Conservation (phyloP, 768 basidiomycete species). For the Phlegmacium glaucopus region DNA sequence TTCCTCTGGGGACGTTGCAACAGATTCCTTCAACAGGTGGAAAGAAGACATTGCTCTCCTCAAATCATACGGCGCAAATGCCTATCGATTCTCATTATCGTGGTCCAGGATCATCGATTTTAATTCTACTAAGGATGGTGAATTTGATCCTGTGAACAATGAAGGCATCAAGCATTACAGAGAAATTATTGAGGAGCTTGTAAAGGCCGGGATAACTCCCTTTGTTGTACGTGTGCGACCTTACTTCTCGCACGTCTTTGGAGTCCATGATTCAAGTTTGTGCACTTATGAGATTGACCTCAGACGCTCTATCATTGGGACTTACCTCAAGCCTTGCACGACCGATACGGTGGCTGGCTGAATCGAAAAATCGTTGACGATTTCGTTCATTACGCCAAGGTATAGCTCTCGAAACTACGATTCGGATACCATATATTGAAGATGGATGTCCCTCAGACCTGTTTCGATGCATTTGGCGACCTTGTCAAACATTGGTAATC, state of each 20-base stretch:
- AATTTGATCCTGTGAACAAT: conserved; percentile 58
- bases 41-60: conserved; percentile 63
- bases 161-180: conserved; percentile 67
- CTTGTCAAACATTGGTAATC: conserved; percentile 67
- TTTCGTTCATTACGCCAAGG: conserved; percentile 58
- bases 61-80: conserved; percentile 58
- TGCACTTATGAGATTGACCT: not conserved
- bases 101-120: conserved; percentile 72
- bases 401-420: conserved; percentile 7
- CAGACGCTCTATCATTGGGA: conserved; percentile 82
- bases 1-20: conserved; percentile 60
- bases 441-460: conserved; percentile 39
- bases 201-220: conserved; percentile 57
- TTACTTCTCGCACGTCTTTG: conserved; percentile 12
- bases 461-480: conserved; percentile 70
- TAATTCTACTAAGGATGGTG: too few species aligned
- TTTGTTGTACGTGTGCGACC: conserved; percentile 56
- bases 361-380: conserved; percentile 62
- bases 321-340: conserved; percentile 66
- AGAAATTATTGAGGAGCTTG: conserved; percentile 59
- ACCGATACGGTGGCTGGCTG: conserved; percentile 77
- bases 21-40: conserved; percentile 66
- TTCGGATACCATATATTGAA: not conserved
- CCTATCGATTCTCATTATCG: conserved; percentile 72
- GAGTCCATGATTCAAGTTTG: too few species aligned